Conservation (phyloP, 345 rosid genomes). For the Eucalyptus grandis region DNA sequence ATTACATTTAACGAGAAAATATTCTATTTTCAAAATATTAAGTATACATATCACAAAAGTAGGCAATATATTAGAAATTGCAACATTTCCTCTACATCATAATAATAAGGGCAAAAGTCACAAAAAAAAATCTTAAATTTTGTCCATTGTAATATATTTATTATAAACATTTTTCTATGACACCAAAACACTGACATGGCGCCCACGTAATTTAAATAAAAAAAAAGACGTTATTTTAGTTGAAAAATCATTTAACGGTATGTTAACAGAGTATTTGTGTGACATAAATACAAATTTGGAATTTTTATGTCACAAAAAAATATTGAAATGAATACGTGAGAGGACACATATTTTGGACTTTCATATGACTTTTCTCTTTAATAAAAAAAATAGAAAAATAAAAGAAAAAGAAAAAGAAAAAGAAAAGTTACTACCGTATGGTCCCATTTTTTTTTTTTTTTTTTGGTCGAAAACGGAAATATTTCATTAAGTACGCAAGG, state of each 20-base stretch:
- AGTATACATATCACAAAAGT: neutral
- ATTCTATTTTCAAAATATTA: neutral
- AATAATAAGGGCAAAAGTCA: neutral
- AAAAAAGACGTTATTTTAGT: rapidly evolving
- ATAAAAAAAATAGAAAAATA: too few relatives aligned
- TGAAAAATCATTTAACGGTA: too few relatives aligned
- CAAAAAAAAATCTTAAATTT: too few relatives aligned
- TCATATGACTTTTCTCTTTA: rapidly evolving
- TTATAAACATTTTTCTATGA: neutral
- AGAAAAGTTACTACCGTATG: neutral
- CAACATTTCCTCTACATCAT: neutral
- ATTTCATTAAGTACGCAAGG: too few relatives aligned
- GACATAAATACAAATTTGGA: rapidly evolving
- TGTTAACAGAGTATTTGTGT: rapidly evolving
- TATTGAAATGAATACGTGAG: too few relatives aligned
- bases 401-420: neutral
- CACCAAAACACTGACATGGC: neutral
- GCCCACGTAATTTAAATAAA: rapidly evolving
- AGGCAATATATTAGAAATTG: neutral
- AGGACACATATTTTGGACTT: rapidly evolving
- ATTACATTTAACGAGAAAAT: neutral
- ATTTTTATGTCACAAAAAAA: too few relatives aligned
- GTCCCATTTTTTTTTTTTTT: too few relatives aligned
- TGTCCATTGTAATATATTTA: too few relatives aligned
- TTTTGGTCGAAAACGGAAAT: too few relatives aligned